Percentiles rank a stretch among this genome's conserved stretches.
These are phyloP conservation scores for Acer saccharum DNA, from an alignment of 345 rosid genomes.

Conservation along the genomic window DNA sequence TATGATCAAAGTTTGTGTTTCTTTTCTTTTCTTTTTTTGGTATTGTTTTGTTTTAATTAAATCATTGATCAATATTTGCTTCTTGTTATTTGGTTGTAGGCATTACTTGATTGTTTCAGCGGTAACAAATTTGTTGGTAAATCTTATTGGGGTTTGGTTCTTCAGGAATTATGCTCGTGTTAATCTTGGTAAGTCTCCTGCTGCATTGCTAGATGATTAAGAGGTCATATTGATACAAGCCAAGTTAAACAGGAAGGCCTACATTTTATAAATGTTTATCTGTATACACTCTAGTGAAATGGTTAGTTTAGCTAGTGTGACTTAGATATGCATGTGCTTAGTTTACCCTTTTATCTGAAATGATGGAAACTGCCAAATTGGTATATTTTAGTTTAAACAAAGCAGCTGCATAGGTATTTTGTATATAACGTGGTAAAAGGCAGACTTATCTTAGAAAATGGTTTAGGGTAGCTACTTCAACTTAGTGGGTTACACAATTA, in stretches of 20 bases:
- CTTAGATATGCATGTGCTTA: background rate
- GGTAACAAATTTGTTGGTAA: conserved; percentile 85
- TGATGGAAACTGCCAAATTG: background rate
- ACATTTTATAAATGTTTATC: background rate
- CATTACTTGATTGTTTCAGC: conserved; percentile 98
- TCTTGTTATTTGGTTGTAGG: conserved; percentile 47
- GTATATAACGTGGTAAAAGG: background rate
- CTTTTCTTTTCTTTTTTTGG: background rate
- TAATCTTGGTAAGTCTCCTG: conserved; percentile 66
- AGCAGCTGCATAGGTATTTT: background rate
- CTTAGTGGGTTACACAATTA: background rate
- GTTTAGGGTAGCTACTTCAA: background rate
- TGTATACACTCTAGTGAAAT: background rate
- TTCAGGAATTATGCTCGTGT: conserved; percentile 95
- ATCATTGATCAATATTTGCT: background rate
- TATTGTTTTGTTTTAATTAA: background rate
- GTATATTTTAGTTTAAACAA: background rate
- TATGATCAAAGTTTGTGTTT: background rate
- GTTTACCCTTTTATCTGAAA: background rate
- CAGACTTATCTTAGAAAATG: background rate
- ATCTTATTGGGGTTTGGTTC: conserved; percentile 97
- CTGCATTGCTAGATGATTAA: conserved; percentile 1
- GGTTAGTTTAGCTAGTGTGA: background rate
- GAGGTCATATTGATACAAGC: conserved; percentile 5
- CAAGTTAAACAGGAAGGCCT: background rate